These are phyloP conservation scores for Saccharomyces hybrid DNA, from an alignment of 1,139 yeast genomes.

Conservation along the genomic window DNA sequence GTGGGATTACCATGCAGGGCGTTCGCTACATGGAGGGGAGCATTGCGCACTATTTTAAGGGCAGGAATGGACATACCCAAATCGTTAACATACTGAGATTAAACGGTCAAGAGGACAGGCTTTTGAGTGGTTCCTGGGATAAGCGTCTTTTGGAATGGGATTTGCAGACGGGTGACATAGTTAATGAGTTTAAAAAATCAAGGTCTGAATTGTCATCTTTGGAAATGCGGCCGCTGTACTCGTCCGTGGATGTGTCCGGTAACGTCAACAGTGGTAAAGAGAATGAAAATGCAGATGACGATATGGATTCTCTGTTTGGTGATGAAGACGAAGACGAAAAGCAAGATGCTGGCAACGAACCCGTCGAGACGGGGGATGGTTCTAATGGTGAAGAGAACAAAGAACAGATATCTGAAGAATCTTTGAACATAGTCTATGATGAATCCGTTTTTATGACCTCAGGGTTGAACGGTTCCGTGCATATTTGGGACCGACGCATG, in stretches of 20 bases:
- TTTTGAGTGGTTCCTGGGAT: slow-evolving; percentile 91
- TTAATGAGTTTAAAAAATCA: slow-evolving; percentile 41
- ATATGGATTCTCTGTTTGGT: slow-evolving; percentile 75
- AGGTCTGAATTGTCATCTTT: slow-evolving; percentile 76
- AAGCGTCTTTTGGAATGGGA: slow-evolving; percentile 80
- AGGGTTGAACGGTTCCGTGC: slow-evolving; percentile 74
- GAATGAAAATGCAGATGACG: slow-evolving; percentile 42
- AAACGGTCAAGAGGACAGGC: slow-evolving; percentile 43
- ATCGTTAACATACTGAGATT: slow-evolving; percentile 69
- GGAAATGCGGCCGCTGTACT: slow-evolving; percentile 69
- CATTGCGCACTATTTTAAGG: slow-evolving; percentile 65
- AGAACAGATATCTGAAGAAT: slow-evolving; percentile 26
- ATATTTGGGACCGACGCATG: slow-evolving; percentile 73
- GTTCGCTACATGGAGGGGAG: slow-evolving; percentile 79
- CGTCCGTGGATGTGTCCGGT: slow-evolving; percentile 35
- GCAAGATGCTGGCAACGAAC: slow-evolving; percentile 19
- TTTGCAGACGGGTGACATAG: slow-evolving; percentile 57
- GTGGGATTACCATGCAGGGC: slow-evolving; percentile 82
- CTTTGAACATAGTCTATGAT: slow-evolving; percentile 35
- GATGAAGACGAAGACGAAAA: slow-evolving; percentile 54
- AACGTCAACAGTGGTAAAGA: slow-evolving; percentile 3
- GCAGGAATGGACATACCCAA: slow-evolving; percentile 46
- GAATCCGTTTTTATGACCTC: slow-evolving; percentile 68
- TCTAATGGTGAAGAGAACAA: slow-evolving; percentile 6
- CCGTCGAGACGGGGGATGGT: neutral